phyloP scores from a whole-genome alignment of 2,329 filamentous ascomycete species.

The Graphilbum sp. region DNA sequence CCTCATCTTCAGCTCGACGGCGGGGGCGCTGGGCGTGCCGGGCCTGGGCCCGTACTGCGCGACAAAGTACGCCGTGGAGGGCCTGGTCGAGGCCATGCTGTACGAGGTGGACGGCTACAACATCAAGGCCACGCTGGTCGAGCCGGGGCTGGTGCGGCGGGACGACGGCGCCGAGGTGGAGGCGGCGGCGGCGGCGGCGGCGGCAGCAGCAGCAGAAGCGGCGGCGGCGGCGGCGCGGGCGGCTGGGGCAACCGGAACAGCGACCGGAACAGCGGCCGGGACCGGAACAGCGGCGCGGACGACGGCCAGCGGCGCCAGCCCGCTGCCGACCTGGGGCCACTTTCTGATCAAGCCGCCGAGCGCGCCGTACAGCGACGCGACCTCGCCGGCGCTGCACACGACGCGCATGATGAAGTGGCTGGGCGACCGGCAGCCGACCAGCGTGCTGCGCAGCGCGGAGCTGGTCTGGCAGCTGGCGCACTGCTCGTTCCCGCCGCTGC shows the following conservation, averaged over 20 bases:
- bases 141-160: constrained; percentile 73
- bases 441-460: constrained; percentile 82
- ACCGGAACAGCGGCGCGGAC: background rate
- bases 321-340: constrained; percentile 72
- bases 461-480: constrained; percentile 89
- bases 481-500: constrained; percentile 80
- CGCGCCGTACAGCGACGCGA: constrained; percentile 61
- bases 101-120: constrained; percentile 89
- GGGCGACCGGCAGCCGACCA: constrained; percentile 80
- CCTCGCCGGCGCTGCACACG: constrained; percentile 74
- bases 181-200: background rate
- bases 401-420: constrained; percentile 90
- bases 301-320: constrained; percentile 24
- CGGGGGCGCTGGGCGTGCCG: constrained; percentile 82
- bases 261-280: background rate
- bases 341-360: constrained; percentile 80
- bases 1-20: constrained; percentile 86
- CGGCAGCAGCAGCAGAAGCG: background rate
- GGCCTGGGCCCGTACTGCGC: constrained; percentile 90
- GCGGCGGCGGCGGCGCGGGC: constrained; percentile 11
- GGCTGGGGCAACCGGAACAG: background rate
- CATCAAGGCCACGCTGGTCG: constrained; percentile 84
- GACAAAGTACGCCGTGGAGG: constrained; percentile 93
- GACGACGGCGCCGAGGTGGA: constrained; percentile 42
- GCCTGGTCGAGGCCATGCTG: constrained; percentile 87